These are phyloP conservation scores for Cercospora citrullina DNA, from an alignment of 2,329 filamentous ascomycete species.

Conservation along the genomic window DNA sequence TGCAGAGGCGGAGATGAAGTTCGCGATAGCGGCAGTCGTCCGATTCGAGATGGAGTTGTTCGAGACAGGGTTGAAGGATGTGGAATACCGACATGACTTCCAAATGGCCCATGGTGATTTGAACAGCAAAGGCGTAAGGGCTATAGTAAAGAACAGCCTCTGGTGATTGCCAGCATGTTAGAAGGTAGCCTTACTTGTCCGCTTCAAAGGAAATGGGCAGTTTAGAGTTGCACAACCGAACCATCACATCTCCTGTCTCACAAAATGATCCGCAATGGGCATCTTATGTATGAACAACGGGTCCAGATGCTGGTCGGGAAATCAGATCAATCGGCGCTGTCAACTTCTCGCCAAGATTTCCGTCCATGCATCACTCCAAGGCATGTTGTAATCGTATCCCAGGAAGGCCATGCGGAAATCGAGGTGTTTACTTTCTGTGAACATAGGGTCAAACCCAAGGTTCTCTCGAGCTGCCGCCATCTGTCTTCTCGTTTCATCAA, in stretches of 20 bases:
- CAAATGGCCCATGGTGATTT: slow-evolving; percentile 20
- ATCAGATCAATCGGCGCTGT: not conserved
- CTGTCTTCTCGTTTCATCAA: not conserved
- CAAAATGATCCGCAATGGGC: too few relatives aligned
- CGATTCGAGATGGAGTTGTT: slow-evolving; percentile 38
- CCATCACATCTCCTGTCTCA: too few relatives aligned
- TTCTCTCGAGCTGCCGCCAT: not conserved
- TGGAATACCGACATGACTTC: slow-evolving; percentile 20
- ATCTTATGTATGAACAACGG: not conserved
- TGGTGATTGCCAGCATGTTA: not conserved
- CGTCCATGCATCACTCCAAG: not conserved
- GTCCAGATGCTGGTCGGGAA: not conserved
- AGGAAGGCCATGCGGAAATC: not conserved
- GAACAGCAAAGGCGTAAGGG: slow-evolving; percentile 8
- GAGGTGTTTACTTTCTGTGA: not conserved
- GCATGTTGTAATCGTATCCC: not conserved
- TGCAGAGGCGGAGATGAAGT: slow-evolving; percentile 40
- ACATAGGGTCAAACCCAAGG: not conserved
- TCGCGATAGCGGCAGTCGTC: slow-evolving; percentile 33
- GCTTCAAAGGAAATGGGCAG: too few relatives aligned
- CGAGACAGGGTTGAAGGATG: slow-evolving; percentile 26
- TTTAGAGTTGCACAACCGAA: too few relatives aligned
- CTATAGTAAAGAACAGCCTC: not conserved
- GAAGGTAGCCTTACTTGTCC: not conserved
- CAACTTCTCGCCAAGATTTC: not conserved